A percentile compares a stretch with the other conserved stretches of the same genome.
Conservation (phyloP, 1,284 basidiomycete species). For the Cryptococcus jaspeensis region DNA sequence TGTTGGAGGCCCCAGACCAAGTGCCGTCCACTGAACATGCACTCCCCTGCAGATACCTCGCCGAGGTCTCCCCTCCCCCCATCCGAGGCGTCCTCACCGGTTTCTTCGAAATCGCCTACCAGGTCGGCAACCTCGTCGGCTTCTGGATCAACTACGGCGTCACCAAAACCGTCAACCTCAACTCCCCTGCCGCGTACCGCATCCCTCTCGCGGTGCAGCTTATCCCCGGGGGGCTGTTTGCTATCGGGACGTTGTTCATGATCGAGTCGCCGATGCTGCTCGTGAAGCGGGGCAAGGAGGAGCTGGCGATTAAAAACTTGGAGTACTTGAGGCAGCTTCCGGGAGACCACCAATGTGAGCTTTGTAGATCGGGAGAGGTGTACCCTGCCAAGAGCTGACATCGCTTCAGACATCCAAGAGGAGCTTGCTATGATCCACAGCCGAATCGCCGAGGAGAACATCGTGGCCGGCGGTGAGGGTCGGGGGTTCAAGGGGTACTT, state of each 20-base stretch:
- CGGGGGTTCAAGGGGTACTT: slow-evolving; percentile 25
- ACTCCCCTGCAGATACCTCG: slow-evolving; percentile 34
- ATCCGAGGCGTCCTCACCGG: slow-evolving; percentile 58
- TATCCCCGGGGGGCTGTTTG: slow-evolving; percentile 56
- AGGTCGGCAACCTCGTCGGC: slow-evolving; percentile 39
- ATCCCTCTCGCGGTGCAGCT: slow-evolving; percentile 59
- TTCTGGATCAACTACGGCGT: slow-evolving; percentile 57
- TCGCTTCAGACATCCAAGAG: slow-evolving; percentile 12
- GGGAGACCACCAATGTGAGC: slow-evolving; percentile 38
- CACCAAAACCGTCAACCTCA: slow-evolving; percentile 47
- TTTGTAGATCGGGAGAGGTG: too few relatives aligned
- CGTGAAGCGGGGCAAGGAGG: slow-evolving; percentile 52
- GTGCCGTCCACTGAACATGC: too few relatives aligned
- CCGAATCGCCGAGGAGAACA: slow-evolving; percentile 10
- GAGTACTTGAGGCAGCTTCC: slow-evolving; percentile 52
- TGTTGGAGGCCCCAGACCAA: too few relatives aligned
- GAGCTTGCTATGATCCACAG: slow-evolving; percentile 10
- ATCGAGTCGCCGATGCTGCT: slow-evolving; percentile 59
- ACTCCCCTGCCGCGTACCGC: slow-evolving; percentile 48
- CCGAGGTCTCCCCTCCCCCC: slow-evolving; percentile 50
- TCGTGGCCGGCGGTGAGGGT: slow-evolving; percentile 13
- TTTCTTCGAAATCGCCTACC: slow-evolving; percentile 54
- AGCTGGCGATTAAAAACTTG: slow-evolving; percentile 52
- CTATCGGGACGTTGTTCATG: slow-evolving; percentile 54
- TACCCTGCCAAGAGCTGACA: too few relatives aligned